Conservation (phyloP, 345 rosid genomes). For the Kernera saxatilis region DNA sequence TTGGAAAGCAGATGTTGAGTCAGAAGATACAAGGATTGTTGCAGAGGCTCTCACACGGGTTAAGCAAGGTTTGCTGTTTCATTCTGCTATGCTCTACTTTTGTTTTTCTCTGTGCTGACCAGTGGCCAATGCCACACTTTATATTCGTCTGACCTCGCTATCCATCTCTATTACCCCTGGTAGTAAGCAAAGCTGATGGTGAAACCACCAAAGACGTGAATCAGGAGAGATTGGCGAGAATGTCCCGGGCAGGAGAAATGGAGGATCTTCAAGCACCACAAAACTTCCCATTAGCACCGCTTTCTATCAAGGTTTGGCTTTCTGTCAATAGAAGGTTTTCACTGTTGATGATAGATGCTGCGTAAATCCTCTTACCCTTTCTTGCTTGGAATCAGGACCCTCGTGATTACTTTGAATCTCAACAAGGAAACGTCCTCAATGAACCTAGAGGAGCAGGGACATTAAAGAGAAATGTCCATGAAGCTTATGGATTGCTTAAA, state of each 20-base stretch:
- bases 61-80: constrained; percentile 51
- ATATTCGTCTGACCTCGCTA: constrained; percentile 6
- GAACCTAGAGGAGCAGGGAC: constrained; percentile 31
- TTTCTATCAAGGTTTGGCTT: constrained; percentile 60
- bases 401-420: constrained; percentile 88
- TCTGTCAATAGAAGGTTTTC: neutral
- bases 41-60: constrained; percentile 73
- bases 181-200: constrained; percentile 35
- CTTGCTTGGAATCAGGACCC: constrained; percentile 54
- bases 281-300: constrained; percentile 53
- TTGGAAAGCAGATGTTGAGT: constrained; percentile 46
- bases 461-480: constrained; percentile 38
- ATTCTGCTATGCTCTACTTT: neutral
- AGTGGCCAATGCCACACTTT: neutral
- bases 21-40: constrained; percentile 58
- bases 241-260: constrained; percentile 50
- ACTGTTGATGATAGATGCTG: too few species aligned
- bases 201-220: constrained; percentile 40
- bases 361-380: neutral
- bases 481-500: constrained; percentile 60
- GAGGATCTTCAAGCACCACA: constrained; percentile 71
- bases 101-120: neutral
- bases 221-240: constrained; percentile 41
- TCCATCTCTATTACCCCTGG: too few species aligned
- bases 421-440: constrained; percentile 59